Percentiles rank a stretch among this genome's conserved stretches.
phyloP scores from a whole-genome alignment of 345 rosid genomes.

The Firmiana major region DNA sequence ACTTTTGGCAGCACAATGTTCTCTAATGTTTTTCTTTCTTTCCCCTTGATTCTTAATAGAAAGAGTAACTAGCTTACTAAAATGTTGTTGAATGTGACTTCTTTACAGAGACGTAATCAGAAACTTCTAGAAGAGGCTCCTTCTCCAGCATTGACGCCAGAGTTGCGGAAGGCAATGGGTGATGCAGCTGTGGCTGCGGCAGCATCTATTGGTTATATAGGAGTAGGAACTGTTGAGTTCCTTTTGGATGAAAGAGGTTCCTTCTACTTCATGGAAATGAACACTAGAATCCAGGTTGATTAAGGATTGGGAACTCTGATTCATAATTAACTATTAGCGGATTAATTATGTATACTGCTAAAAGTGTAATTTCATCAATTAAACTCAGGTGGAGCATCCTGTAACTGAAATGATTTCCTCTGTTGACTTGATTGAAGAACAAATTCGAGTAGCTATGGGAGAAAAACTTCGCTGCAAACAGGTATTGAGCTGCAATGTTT shows the following conservation, averaged over 20 bases:
- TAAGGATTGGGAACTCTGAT: neutral
- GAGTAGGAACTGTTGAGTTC: conserved; percentile 96
- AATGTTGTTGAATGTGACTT: conserved; percentile 25
- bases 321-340: neutral
- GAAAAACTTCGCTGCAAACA: conserved; percentile 82
- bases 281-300: conserved; percentile 92
- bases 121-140: conserved; percentile 98
- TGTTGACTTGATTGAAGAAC: conserved; percentile 96
- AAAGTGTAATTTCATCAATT: conserved; percentile 4
- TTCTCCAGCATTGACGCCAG: conserved; percentile 93
- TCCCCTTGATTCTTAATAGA: neutral
- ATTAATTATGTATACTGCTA: conserved; percentile 6
- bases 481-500: conserved; percentile 37
- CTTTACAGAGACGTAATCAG: conserved; percentile 84
- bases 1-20: neutral
- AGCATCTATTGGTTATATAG: conserved; percentile 95
- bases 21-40: neutral
- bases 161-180: conserved; percentile 96
- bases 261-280: conserved; percentile 99
- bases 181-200: conserved; percentile 99
- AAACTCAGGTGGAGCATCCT: conserved; percentile 90
- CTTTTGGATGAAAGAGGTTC: conserved; percentile 98
- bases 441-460: conserved; percentile 97
- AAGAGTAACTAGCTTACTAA: conserved; percentile 11
- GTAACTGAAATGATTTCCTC: conserved; percentile 98